Percentiles rank a stretch among this genome's conserved stretches.
Conservation (phyloP, 257 asterid species). For the Nicotiana tabacum region DNA sequence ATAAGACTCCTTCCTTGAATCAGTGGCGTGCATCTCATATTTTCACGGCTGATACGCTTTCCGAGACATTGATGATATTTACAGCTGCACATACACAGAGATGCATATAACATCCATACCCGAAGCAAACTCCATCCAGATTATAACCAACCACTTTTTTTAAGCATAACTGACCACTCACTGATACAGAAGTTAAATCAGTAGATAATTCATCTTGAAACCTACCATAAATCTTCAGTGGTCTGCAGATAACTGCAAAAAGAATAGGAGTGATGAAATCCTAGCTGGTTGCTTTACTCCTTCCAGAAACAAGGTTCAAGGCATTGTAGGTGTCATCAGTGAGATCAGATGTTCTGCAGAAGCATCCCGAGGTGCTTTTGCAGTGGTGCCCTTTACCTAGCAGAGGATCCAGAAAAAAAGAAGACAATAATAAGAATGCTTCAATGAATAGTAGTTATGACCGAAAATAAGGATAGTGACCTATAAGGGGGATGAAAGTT, state of each 20-base stretch:
- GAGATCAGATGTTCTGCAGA: conserved; percentile 40
- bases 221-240: conserved; percentile 8
- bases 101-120: conserved; percentile 1
- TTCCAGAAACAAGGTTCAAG: conserved; percentile 34
- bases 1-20: neutral
- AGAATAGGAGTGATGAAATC: neutral
- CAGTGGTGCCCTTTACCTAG: conserved; percentile 54
- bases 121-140: neutral
- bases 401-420: conserved; percentile 5
- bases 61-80: neutral
- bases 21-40: neutral
- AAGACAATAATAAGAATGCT: neutral
- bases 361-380: conserved; percentile 34
- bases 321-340: conserved; percentile 32
- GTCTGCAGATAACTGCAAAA: neutral
- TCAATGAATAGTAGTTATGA: neutral
- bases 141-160: neutral
- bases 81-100: conserved; percentile 4
- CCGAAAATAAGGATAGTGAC: neutral
- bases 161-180: conserved; percentile 9
- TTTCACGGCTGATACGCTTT: neutral
- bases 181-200: neutral
- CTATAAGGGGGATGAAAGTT: neutral
- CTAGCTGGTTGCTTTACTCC: conserved; percentile 25
- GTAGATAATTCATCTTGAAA: neutral